These are phyloP conservation scores for Colletotrichum sp. DNA, from an alignment of 2,329 filamentous ascomycete genomes.

Conservation along the genomic window DNA sequence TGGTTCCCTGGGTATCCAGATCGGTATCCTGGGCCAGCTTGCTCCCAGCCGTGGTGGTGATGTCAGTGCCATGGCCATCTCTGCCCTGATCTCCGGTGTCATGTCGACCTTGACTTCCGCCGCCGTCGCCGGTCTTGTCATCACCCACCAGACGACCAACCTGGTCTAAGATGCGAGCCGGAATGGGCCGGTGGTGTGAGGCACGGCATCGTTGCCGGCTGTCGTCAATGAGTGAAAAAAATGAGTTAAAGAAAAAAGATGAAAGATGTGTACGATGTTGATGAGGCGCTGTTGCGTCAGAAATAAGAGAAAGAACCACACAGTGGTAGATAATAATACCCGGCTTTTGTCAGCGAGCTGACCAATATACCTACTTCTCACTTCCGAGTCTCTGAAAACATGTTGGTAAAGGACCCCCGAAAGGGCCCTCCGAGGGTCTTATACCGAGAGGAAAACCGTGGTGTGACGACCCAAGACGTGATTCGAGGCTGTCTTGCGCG, in stretches of 20 bases:
- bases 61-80: conserved; percentile 76
- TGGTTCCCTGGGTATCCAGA: conserved; percentile 86
- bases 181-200: background rate
- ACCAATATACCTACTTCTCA: background rate
- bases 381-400: background rate
- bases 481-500: background rate
- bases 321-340: conserved; percentile 9
- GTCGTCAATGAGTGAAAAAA: background rate
- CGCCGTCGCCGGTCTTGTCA: conserved; percentile 77
- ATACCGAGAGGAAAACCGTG: background rate
- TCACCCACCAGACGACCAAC: conserved; percentile 51
- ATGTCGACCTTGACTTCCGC: conserved; percentile 81
- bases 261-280: conserved; percentile 9
- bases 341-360: background rate
- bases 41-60: conserved; percentile 76
- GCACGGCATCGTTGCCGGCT: background rate
- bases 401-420: no score
- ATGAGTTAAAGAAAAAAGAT: background rate
- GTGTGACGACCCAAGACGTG: background rate
- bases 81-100: conserved; percentile 78
- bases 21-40: conserved; percentile 84
- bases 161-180: background rate
- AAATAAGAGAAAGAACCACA: background rate
- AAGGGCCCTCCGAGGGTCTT: background rate
- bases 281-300: background rate